phyloP scores from a whole-genome alignment of 495 filamentous ascomycete species.

The Aspergillus mulundensis region DNA sequence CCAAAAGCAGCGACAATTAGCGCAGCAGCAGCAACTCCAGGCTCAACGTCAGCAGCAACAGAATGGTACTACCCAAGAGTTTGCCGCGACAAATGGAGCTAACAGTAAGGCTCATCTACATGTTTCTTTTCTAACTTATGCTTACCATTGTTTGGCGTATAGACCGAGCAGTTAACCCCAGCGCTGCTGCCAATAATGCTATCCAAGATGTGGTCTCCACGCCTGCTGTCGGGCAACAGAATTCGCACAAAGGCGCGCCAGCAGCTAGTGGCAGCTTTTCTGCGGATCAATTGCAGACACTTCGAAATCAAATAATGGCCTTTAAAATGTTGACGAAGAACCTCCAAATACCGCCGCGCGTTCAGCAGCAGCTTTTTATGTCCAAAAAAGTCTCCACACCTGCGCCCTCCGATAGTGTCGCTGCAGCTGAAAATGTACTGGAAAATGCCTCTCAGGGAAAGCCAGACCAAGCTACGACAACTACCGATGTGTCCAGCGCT shows the following conservation, averaged over 20 bases:
- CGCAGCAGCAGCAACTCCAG: constrained; percentile 46
- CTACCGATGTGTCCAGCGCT: constrained; percentile 24
- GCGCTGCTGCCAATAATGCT: constrained; percentile 41
- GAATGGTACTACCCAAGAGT: constrained; percentile 35
- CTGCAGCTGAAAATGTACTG: constrained; percentile 48
- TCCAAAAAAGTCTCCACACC: constrained; percentile 62
- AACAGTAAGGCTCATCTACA: constrained; percentile 41
- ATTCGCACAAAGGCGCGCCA: constrained; percentile 29
- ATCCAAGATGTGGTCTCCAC: constrained; percentile 23
- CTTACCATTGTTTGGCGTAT: constrained; percentile 4
- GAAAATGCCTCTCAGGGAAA: constrained; percentile 44
- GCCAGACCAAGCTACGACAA: constrained; percentile 32
- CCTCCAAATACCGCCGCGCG: constrained; percentile 62
- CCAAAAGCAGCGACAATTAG: constrained; percentile 42
- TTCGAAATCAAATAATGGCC: constrained; percentile 74
- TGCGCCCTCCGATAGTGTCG: constrained; percentile 52
- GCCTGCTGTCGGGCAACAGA: constrained; percentile 27
- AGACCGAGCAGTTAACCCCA: constrained; percentile 40
- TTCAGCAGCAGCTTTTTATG: constrained; percentile 73
- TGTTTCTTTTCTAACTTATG: neutral
- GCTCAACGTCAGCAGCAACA: constrained; percentile 46
- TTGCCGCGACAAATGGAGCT: constrained; percentile 41
- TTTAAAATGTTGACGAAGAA: constrained; percentile 83
- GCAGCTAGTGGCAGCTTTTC: constrained; percentile 57
- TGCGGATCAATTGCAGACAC: constrained; percentile 61